Percentiles rank a stretch among this genome's conserved stretches.
phyloP scores from a whole-genome alignment of 257 asterid genomes.

The Verbascum thapsus region DNA sequence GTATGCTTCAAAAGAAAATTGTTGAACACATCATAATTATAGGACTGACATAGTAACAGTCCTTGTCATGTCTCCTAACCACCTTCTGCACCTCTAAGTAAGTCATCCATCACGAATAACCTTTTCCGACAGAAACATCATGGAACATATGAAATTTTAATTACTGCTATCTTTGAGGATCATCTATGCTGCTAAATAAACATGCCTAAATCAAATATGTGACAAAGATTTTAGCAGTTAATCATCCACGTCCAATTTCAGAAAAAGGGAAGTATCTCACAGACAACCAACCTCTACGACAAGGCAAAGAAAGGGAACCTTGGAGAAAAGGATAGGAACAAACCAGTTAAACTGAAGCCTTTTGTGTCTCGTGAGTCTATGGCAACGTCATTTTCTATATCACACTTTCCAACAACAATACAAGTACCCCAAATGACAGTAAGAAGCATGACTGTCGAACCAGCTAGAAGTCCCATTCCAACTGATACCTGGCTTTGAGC shows the following conservation, averaged over 20 bases:
- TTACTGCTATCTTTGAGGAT: too few species aligned
- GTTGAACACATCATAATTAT: too few species aligned
- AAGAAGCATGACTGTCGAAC: slow-evolving; percentile 93
- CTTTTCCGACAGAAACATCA: too few species aligned
- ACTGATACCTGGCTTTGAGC: slow-evolving; percentile 96
- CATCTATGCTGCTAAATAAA: too few species aligned
- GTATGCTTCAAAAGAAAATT: too few species aligned
- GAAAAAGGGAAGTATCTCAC: not conserved
- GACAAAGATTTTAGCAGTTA: too few species aligned
- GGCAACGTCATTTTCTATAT: slow-evolving; percentile 50
- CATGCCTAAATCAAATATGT: too few species aligned
- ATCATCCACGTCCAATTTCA: not conserved
- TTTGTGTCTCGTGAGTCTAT: slow-evolving; percentile 60
- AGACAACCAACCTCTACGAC: not conserved
- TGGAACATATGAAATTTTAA: too few species aligned
- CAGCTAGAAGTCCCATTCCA: slow-evolving; percentile 96
- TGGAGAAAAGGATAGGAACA: slow-evolving; percentile 33
- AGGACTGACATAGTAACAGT: too few species aligned
- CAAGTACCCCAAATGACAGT: slow-evolving; percentile 93
- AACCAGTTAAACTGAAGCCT: slow-evolving; percentile 69
- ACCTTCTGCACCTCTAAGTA: too few species aligned
- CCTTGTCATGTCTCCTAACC: too few species aligned
- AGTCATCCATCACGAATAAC: too few species aligned
- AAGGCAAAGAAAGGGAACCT: not conserved
- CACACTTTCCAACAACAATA: slow-evolving; percentile 80